phyloP scores from a whole-genome alignment of 352 stramenopile species.

The Pythium monospermum region DNA sequence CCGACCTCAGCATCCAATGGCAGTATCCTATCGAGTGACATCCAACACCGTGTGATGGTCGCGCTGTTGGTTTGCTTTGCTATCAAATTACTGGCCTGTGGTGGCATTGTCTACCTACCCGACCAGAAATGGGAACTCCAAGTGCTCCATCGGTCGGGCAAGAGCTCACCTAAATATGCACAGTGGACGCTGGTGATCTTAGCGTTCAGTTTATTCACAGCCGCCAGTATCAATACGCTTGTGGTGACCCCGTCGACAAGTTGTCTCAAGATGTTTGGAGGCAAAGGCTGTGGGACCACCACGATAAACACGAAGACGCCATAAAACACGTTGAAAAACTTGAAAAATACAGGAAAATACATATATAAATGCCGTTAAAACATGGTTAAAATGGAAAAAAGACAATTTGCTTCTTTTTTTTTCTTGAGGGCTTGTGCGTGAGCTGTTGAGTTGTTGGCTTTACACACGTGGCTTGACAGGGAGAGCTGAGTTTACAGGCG shows the following conservation, averaged over 20 bases:
- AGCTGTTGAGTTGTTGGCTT: too few relatives aligned
- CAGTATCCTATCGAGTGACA: neutral
- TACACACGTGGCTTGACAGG: too few relatives aligned
- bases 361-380: too few relatives aligned
- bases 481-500: too few relatives aligned
- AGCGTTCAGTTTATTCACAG: constrained; percentile 18
- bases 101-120: constrained; percentile 37
- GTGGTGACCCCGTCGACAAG: constrained; percentile 21
- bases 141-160: constrained; percentile 21
- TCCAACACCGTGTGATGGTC: constrained; percentile 24
- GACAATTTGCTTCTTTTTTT: too few relatives aligned
- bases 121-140: constrained; percentile 45
- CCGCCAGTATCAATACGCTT: constrained; percentile 28
- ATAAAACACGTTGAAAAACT: too few relatives aligned
- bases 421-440: too few relatives aligned
- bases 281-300: constrained; percentile 15
- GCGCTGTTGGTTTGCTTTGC: constrained; percentile 37
- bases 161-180: constrained; percentile 8
- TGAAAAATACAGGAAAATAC: too few relatives aligned
- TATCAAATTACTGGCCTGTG: constrained; percentile 32
- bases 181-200: constrained; percentile 29
- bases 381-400: too few relatives aligned
- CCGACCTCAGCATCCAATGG: too few relatives aligned
- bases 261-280: constrained; percentile 18
- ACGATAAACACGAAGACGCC: too few relatives aligned